Base-by-base conservation (phyloP, 2,329 filamentous ascomycete genomes). In the Diplodia mutila region DNA sequence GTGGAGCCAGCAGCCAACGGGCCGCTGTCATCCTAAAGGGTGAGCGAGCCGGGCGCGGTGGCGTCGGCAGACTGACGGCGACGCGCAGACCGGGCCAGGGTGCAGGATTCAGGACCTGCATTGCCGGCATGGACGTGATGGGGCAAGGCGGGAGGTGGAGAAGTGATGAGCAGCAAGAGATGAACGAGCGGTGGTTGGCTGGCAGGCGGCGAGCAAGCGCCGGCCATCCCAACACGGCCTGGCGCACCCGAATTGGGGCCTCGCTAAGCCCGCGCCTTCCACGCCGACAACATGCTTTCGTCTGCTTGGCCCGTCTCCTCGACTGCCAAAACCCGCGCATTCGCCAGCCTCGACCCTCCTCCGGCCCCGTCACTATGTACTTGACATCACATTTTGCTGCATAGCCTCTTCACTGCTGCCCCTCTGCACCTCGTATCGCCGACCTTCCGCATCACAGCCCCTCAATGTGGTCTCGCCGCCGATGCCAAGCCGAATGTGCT, bases 61-160 rank as follows among this genome's bases (percentile, higher is more conserved):
- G 59, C 59, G 59, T 51, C 59, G 46, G 59, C 59, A 51, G 46
- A 63, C 59, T 63, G 59, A 63, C 59, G 59, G 34, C 42, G 59
- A 52, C 59, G 39, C 39, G 57, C 57, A 61, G 55, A 18, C 25
- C 25, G 39, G 39, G 57, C 29, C 7, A 27, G 27, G 25, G 39
- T 23, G 39, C 39, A 61, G 57, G 57, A 49, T n/a, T 25, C 59
- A 63, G 59, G 59, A 63, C 59, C 59, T 63, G 59, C 59, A 63
- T 63, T 51, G 59, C 59, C 59, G 59, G 46, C 42, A 51, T 46
- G 29, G 59, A 37, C 23, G 59, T 63, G 59, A 63, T 63, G 59
- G 59, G 59, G 59, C 59, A 51, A n/a, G 39, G 46, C 59, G 59
- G 59, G 21, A 63, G 59, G 59, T 63, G 59, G 59, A 63, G 59